Percentiles rank a stretch among this genome's conserved stretches.
phyloP scores from a whole-genome alignment of 2,329 filamentous ascomycete genomes.

The Aspergillus flavus region DNA sequence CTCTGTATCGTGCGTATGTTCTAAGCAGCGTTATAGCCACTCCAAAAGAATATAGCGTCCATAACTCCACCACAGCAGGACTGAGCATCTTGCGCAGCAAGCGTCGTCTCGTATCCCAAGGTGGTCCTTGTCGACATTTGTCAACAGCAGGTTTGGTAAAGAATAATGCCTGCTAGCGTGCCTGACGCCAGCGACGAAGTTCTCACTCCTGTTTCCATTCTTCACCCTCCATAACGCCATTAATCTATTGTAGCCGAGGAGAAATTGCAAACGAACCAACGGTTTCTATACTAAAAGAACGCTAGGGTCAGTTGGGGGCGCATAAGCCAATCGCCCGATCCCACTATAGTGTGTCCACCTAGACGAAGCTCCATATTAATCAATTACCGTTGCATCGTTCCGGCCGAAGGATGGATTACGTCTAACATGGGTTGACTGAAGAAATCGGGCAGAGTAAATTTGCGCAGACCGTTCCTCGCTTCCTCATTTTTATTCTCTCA shows the following conservation, averaged over 20 bases:
- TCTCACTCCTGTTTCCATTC: not conserved
- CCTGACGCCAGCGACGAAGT: not conserved
- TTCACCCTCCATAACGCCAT: not conserved
- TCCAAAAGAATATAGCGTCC: slow-evolving; percentile 28
- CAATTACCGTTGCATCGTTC: not conserved
- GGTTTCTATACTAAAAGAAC: not conserved
- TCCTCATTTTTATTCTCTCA: too few species aligned
- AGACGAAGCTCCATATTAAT: not conserved
- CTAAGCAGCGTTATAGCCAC: slow-evolving; percentile 36
- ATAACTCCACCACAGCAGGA: slow-evolving; percentile 23
- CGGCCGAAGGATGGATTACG: not conserved
- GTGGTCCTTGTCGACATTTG: slow-evolving; percentile 10
- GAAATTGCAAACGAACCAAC: not conserved
- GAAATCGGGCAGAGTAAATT: not conserved
- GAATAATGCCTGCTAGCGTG: too few species aligned
- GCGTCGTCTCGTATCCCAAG: too few species aligned
- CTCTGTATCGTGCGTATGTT: slow-evolving; percentile 37
- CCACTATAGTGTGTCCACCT: not conserved
- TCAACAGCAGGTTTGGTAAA: not conserved
- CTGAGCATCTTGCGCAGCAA: slow-evolving; percentile 16
- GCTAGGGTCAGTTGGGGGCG: not conserved
- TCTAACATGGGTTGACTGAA: not conserved
- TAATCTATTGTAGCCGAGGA: not conserved
- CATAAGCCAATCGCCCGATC: not conserved
- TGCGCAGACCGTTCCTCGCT: too few species aligned